A percentile compares a stretch with the other conserved stretches of the same genome.
These are phyloP conservation scores for Aspergillus ochraceoroseus DNA, from an alignment of 2,329 filamentous ascomycete genomes.

Conservation along the genomic window DNA sequence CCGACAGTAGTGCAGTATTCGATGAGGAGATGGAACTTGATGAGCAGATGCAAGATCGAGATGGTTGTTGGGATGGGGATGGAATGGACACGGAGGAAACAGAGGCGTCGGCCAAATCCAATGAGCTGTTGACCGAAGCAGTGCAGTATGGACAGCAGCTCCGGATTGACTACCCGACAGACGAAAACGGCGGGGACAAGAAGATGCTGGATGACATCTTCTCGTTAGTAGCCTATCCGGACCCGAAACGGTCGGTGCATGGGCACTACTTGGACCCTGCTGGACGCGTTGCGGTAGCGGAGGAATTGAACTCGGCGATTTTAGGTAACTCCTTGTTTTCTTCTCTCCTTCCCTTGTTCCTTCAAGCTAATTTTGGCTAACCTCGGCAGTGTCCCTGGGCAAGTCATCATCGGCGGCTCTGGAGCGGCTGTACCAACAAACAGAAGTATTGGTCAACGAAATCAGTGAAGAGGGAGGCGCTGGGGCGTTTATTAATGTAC, in stretches of 20 bases:
- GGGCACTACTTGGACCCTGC: slow-evolving; percentile 71
- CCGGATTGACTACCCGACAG: slow-evolving; percentile 68
- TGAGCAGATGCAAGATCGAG: slow-evolving; percentile 42
- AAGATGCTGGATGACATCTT: slow-evolving; percentile 79
- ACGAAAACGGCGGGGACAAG: slow-evolving; percentile 64
- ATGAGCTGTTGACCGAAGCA: slow-evolving; percentile 61
- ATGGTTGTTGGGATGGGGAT: slow-evolving; percentile 41
- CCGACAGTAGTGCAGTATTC: slow-evolving; percentile 46
- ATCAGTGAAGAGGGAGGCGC: slow-evolving; percentile 72
- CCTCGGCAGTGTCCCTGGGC: slow-evolving; percentile 70
- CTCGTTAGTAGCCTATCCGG: slow-evolving; percentile 77
- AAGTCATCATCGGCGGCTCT: slow-evolving; percentile 82
- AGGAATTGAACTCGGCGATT: slow-evolving; percentile 91
- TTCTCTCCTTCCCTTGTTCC: slow-evolving; percentile 22
- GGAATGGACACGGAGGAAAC: slow-evolving; percentile 54
- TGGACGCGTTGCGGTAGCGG: slow-evolving; percentile 73
- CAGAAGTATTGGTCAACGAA: slow-evolving; percentile 76
- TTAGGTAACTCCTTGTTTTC: slow-evolving; percentile 57
- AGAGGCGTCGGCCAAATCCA: slow-evolving; percentile 35
- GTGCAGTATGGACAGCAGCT: slow-evolving; percentile 76
- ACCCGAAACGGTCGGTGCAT: slow-evolving; percentile 71
- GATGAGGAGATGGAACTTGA: slow-evolving; percentile 57
- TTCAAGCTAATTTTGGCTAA: slow-evolving; percentile 18
- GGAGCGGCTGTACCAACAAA: slow-evolving; percentile 81
- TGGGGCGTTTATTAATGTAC: slow-evolving; percentile 74